Evolutionary conservation across 179 eudicot species (phyloP), one percentile per base, ranked within the genome.

Genomic region (Beta lomatogona): DNA sequence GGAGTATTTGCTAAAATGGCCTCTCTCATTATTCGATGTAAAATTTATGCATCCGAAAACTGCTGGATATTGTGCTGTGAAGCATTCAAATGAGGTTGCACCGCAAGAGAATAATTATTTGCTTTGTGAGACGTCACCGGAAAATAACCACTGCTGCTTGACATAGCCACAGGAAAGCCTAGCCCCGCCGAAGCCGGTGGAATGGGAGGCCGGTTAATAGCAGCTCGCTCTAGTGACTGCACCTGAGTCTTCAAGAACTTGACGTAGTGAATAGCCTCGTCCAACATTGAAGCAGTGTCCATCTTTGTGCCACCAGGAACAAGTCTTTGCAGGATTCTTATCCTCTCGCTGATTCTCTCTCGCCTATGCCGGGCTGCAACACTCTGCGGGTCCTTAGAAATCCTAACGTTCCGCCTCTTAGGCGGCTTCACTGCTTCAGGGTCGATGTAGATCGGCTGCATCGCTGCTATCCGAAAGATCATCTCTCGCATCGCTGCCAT

Each of bases 281-380:
- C 98, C 6, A 95, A 75, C 98, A 95, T 95, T 0, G 98, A 95
- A 6, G 98, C 98, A 1, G 98, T 95, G 73, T 94, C 98, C 98
- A 94, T 93, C 50, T 94, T 94, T 0, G 98, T 94, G 19, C 98
- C 98, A 4, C 98, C 98, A 19, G 98, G 98, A 3, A 95, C 98
- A 0, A 95, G 91, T 84, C 98, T 89, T 73, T 95, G 98, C 0
- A 95, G 84, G 59, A 91, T 95, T 80, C 98, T 86, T 22, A 95
- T 95, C 85, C 92, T 73, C 82, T 95, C 98, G 36, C 97, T 93
- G 0, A 95, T 95, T 89, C 97, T 88, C 78, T 95, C 98, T 14
- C 98, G 83, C 19, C 98, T 78, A 59, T 92, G 97, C 1, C 98
- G 80, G 0, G 98, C 98, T 6, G 97, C 98, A 16, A 95, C 97